Conservation (phyloP, 2,329 filamentous ascomycete species). For the Tolypocladium sp. region DNA sequence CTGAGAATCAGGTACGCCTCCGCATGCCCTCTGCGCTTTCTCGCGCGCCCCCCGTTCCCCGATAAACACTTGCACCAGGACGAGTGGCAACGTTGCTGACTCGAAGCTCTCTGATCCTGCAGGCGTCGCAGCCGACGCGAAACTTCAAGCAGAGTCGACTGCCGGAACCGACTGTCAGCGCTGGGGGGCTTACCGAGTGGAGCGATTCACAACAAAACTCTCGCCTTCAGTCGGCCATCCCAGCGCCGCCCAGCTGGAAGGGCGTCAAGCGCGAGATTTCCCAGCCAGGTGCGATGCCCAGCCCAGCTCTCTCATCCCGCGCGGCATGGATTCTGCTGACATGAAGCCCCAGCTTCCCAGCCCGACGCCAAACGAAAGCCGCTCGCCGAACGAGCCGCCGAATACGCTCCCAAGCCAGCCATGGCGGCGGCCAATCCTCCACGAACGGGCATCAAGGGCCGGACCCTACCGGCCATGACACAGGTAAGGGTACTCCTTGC, state of each 20-base stretch:
- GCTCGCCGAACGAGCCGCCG: constrained; percentile 43
- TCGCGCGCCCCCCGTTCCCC: not conserved
- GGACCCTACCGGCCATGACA: constrained; percentile 24
- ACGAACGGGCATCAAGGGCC: constrained; percentile 35
- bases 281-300: constrained; percentile 26
- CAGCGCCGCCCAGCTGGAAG: constrained; percentile 27
- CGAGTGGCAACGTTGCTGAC: not conserved
- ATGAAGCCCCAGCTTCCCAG: constrained; percentile 32
- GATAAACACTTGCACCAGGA: not conserved
- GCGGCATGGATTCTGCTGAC: constrained; percentile 6
- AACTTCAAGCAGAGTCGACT: constrained; percentile 21
- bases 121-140: constrained; percentile 14
- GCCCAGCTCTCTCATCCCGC: not conserved
- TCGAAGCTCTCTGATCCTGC: not conserved
- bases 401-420: constrained; percentile 30
- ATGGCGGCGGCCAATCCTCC: constrained; percentile 14
- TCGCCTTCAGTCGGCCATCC: constrained; percentile 33
- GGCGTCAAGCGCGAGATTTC: constrained; percentile 43
- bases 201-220: constrained; percentile 53
- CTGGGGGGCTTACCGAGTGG: constrained; percentile 39
- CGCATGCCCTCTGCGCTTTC: not conserved
- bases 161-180: constrained; percentile 16
- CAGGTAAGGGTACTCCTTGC: constrained; percentile 15
- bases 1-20: constrained; percentile 19
- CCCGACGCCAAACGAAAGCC: constrained; percentile 54